Base-by-base conservation (phyloP, 352 stramenopile species). In the Phytophthora niederhauseri region DNA sequence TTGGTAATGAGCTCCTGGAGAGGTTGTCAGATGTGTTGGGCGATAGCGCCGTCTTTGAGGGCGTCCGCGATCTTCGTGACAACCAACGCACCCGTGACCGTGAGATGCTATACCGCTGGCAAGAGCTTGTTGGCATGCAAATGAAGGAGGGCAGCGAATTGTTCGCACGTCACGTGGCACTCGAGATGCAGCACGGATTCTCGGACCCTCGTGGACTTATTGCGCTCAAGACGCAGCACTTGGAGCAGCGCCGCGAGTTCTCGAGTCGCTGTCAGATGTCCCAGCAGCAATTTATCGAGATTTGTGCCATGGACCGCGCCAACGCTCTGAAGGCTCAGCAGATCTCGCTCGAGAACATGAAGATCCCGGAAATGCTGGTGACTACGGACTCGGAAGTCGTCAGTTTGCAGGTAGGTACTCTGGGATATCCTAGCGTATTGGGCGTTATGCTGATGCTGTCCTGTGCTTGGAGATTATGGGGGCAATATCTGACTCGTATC, bases 61-160 rank as follows among this genome's bases (percentile, higher is more conserved):
- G 80, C 15, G 86, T 94, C 0, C 73, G 74, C n/a, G 80, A 87
- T 55, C 60, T 94, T 53, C 67, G 72, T 6, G 77, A 82, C 19
- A 83, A 86, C 30, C 86, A 94, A 45, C 82, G 83, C 6, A 72
- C 75, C 31, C 83, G 82, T 14, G 86, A 94, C 45, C 81, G 80
- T 0, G 86, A 91, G 56, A 91, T 84, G 74, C 54, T 94, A 17
- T 88, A 91, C 36, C 86, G 86, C 17, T 94, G 86, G 86, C 86
- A 94, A 64, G 86, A 94, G 28, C 74, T 94, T 26, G 76, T 94
- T 19, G 73, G 73, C 7, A 91, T 89, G 84, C 86, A 94, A 61
- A 94, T 94, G 86, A 92, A 93, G 51, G 86, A 94, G 72, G 84
- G 86, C 30, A 85, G 75, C 36, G 85, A 92, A 28, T 64, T 94